Conservation (phyloP, 176 grass and related monocot genomes). For the Aegilops bicornis region DNA sequence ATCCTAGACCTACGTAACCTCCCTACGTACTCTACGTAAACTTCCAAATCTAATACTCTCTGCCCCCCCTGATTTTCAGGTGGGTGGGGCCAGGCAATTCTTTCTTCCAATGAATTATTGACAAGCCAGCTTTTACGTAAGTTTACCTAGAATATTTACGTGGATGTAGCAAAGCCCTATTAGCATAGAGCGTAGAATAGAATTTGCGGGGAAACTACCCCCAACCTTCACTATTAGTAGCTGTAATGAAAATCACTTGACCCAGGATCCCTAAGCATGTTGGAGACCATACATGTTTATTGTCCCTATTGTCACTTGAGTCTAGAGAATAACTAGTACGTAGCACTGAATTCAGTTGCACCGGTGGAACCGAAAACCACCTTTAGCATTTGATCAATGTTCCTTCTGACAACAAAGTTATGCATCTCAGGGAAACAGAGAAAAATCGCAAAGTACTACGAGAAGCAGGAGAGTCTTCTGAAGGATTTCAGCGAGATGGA, state of each 20-base stretch:
- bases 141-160: too few relatives aligned
- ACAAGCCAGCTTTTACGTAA: too few relatives aligned
- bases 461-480: slow-evolving; percentile 75
- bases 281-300: not conserved
- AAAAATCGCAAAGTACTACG: slow-evolving; percentile 93
- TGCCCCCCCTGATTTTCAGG: too few relatives aligned
- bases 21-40: too few relatives aligned
- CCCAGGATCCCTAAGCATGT: not conserved
- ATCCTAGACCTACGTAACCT: too few relatives aligned
- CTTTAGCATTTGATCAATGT: not conserved
- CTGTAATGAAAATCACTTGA: not conserved
- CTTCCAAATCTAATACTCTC: too few relatives aligned
- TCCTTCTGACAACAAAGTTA: not conserved
- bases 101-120: too few relatives aligned
- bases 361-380: not conserved
- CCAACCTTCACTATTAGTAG: too few relatives aligned
- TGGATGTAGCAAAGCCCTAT: too few relatives aligned
- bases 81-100: too few relatives aligned
- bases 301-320: not conserved
- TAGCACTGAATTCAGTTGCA: not conserved
- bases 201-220: too few relatives aligned
- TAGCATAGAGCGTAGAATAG: too few relatives aligned
- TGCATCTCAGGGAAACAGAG: slow-evolving; percentile 61
- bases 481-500: slow-evolving; percentile 92
- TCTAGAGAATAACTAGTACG: not conserved